These are phyloP conservation scores for Nitzschia sp. DNA, from an alignment of 108 stramenopile species.

Conservation along the genomic window DNA sequence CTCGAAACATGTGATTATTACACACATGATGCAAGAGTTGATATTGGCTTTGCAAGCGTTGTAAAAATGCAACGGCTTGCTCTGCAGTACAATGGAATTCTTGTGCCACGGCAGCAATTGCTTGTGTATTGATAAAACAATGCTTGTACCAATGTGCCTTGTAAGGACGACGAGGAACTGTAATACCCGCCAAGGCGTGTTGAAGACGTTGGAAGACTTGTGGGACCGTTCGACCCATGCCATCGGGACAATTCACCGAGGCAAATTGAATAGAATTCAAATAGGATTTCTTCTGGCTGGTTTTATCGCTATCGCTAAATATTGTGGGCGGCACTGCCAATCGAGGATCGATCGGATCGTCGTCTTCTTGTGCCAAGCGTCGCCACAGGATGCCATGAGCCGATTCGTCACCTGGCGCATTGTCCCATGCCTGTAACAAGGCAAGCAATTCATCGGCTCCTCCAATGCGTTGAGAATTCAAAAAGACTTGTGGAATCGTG, in stretches of 20 bases:
- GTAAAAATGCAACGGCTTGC: slow-evolving; percentile 37
- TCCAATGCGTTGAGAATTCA: slow-evolving; percentile 49
- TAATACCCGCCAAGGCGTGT: slow-evolving; percentile 32
- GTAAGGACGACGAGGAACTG: slow-evolving; percentile 16
- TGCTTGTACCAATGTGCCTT: slow-evolving; percentile 31
- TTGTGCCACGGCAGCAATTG: slow-evolving; percentile 12
- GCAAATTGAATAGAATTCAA: not conserved
- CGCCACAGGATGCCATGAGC: not conserved
- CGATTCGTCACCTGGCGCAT: slow-evolving; percentile 14
- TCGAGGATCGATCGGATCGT: slow-evolving; percentile 30
- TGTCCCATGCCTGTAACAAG: slow-evolving; percentile 45
- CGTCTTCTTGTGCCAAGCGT: not conserved
- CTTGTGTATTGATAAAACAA: slow-evolving; percentile 40
- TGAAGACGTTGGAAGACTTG: slow-evolving; percentile 44
- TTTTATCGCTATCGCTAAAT: not conserved
- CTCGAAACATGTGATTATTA: slow-evolving; percentile 41
- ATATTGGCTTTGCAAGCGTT: slow-evolving; percentile 23
- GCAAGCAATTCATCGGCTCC: slow-evolving; percentile 46
- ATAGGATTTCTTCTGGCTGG: not conserved
- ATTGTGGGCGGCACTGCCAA: slow-evolving; percentile 9
- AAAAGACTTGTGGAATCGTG: slow-evolving; percentile 57
- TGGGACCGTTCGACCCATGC: slow-evolving; percentile 31
- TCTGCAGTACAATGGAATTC: slow-evolving; percentile 2
- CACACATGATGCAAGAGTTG: slow-evolving; percentile 12
- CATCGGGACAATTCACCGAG: slow-evolving; percentile 37